Percentiles rank a stretch among this genome's conserved stretches.
Evolutionary conservation across 2,329 filamentous ascomycete genomes (phyloP).

Genomic region (Fusarium sp.): DNA sequence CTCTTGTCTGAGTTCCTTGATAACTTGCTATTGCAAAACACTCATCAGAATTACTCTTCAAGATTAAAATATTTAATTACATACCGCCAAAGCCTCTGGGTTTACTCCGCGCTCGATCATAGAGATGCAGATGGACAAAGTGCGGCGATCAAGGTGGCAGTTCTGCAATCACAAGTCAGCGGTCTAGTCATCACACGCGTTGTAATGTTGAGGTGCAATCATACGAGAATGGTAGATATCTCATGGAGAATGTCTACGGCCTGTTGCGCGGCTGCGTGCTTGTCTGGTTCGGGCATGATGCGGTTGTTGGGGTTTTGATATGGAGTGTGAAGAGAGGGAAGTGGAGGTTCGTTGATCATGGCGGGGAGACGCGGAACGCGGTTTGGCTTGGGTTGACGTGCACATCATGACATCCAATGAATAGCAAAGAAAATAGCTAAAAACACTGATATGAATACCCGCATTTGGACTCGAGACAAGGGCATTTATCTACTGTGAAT

Average conservation of each 20-base stretch:
- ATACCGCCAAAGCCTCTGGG: conserved; percentile 91
- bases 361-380: conserved; percentile 40
- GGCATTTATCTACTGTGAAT: rapidly evolving
- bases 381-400: conserved; percentile 2
- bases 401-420: conserved; percentile 1
- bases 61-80: conserved; percentile 44
- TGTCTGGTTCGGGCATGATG: conserved; percentile 66
- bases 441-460: too few relatives aligned
- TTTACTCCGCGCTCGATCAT: conserved; percentile 98
- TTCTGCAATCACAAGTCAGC: conserved; percentile 69
- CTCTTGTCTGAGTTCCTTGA: conserved; percentile 69
- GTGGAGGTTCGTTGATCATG: conserved; percentile 29
- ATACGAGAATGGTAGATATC: conserved; percentile 88
- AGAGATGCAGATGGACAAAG: conserved; percentile 93
- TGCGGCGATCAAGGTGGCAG: conserved; percentile 89
- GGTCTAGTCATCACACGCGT: background rate
- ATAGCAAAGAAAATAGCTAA: background rate
- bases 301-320: conserved; percentile 8
- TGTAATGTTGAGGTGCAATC: conserved; percentile 43
- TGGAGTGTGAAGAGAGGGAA: conserved; percentile 15
- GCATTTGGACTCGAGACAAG: background rate
- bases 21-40: conserved; percentile 59
- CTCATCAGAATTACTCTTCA: background rate
- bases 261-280: conserved; percentile 81
- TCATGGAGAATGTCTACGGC: conserved; percentile 86